Evolutionary conservation across 768 basidiomycete genomes (phyloP).

Genomic region (Chalciporus pseudorubinellus): DNA sequence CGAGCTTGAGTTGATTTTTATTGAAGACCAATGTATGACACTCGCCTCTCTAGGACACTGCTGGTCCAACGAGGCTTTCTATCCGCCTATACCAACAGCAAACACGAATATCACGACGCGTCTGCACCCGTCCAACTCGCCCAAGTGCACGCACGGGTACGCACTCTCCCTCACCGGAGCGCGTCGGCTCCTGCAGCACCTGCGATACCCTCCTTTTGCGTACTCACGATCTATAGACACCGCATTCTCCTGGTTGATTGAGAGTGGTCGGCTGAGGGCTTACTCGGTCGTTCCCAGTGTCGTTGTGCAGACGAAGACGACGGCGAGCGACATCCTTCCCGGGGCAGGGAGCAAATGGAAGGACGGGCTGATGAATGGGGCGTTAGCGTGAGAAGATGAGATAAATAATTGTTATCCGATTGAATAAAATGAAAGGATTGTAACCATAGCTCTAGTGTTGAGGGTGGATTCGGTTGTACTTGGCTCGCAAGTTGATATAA

Average conservation of each 20-base stretch:
- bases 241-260: constrained; percentile 61
- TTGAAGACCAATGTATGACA: too few relatives aligned
- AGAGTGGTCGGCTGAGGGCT: constrained; percentile 47
- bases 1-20: background rate
- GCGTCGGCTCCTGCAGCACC: constrained; percentile 49
- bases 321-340: constrained; percentile 48
- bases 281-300: constrained; percentile 65
- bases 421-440: too few relatives aligned
- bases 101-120: constrained; percentile 27
- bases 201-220: constrained; percentile 60
- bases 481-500: too few relatives aligned
- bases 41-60: constrained; percentile 52
- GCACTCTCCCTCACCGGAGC: constrained; percentile 56
- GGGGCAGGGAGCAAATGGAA: constrained; percentile 52
- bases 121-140: constrained; percentile 49
- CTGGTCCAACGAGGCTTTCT: constrained; percentile 62
- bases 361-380: constrained; percentile 44
- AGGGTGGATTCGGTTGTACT: too few relatives aligned
- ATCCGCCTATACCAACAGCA: constrained; percentile 33
- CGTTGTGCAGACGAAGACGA: constrained; percentile 58
- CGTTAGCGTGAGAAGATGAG: constrained; percentile 31
- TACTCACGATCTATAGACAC: constrained; percentile 74
- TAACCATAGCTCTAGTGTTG: too few relatives aligned
- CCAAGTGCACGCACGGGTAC: constrained; percentile 72
- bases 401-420: too few relatives aligned